Evolutionary conservation across 768 basidiomycete species (phyloP).

Genomic region (Piloderma croceum): DNA sequence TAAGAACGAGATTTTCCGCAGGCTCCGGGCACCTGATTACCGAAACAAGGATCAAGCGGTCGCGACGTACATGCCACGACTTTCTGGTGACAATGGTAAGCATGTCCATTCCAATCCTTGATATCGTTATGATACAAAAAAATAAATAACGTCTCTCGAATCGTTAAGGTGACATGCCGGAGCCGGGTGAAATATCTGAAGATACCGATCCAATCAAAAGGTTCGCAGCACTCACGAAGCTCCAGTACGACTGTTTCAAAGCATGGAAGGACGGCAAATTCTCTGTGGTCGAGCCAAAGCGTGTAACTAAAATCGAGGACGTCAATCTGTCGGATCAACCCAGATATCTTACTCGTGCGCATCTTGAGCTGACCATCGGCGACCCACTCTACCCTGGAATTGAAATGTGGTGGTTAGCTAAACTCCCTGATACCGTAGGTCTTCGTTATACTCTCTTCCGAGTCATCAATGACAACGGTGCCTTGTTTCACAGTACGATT

Average conservation of each 20-base stretch:
- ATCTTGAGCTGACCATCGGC: constrained; percentile 27
- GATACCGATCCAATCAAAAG: constrained; percentile 2
- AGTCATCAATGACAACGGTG: background rate
- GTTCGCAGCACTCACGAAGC: constrained; percentile 23
- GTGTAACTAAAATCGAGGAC: constrained; percentile 13
- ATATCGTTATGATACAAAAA: no score
- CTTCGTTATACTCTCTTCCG: constrained; percentile 1
- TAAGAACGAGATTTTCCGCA: no score
- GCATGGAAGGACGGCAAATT: constrained; percentile 26
- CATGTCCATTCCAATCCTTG: no score
- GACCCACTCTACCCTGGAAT: constrained; percentile 31
- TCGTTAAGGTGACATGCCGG: no score
- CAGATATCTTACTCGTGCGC: constrained; percentile 19
- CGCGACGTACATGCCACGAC: constrained; percentile 33
- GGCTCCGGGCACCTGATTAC: no score
- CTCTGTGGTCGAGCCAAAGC: constrained; percentile 3
- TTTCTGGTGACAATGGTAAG: constrained; percentile 27
- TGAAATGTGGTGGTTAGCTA: constrained; percentile 28
- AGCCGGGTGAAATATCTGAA: background rate
- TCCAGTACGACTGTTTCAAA: constrained; percentile 27
- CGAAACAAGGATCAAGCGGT: no score
- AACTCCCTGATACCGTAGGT: constrained; percentile 17
- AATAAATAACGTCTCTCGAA: no score
- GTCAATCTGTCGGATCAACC: constrained; percentile 18
- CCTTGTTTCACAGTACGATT: no score